Conservation (phyloP, 176 grass and related monocot genomes). For the Microstegium vimineum region DNA sequence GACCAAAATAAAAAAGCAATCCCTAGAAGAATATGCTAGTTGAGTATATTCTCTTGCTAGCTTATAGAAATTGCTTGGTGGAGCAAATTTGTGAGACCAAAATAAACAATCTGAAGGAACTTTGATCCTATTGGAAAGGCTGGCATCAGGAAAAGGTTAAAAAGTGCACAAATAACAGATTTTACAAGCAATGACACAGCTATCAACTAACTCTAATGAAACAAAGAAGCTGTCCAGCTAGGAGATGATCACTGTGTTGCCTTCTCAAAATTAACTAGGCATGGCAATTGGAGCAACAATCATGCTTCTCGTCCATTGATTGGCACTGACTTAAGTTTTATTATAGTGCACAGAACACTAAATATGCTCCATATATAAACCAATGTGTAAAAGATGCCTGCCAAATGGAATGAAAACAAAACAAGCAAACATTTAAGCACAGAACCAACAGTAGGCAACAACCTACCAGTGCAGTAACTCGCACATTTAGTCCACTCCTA, state of each 20-base stretch:
- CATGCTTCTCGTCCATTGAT: neutral
- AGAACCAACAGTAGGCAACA: neutral
- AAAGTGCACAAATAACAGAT: neutral
- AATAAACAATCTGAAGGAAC: neutral
- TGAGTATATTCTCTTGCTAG: neutral
- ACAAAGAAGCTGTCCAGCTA: neutral
- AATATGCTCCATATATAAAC: neutral
- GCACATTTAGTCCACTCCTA: slow-evolving; percentile 60
- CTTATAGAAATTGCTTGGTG: neutral
- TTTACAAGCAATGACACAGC: neutral
- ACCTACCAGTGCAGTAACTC: slow-evolving; percentile 74
- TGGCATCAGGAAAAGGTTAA: neutral
- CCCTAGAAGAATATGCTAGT: neutral
- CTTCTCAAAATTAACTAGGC: neutral
- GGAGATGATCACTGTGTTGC: neutral
- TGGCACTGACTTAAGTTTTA: neutral
- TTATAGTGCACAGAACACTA: neutral
- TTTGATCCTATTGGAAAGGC: neutral
- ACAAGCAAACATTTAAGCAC: neutral
- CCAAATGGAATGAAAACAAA: neutral
- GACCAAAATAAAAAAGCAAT: slow-evolving; percentile 1
- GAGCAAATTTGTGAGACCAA: neutral
- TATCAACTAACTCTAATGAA: neutral
- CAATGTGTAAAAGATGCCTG: neutral
- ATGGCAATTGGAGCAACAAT: neutral